A percentile compares a stretch with the other conserved stretches of the same genome.
Conservation (phyloP, 2,329 filamentous ascomycete species). For the Pseudopyrenochaeta lycopersici region DNA sequence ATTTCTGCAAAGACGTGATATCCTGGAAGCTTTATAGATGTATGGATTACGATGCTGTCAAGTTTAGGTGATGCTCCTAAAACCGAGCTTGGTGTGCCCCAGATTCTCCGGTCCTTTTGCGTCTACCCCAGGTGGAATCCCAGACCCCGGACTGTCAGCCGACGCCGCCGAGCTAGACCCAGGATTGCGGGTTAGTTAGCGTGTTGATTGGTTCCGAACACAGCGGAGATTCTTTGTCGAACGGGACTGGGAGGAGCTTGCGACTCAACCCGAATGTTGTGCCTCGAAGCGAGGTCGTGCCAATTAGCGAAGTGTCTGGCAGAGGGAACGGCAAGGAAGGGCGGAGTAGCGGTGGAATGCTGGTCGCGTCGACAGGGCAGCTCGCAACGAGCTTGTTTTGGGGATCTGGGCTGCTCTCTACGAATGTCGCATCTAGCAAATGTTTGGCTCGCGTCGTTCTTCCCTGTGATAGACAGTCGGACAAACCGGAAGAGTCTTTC, state of each 20-base stretch:
- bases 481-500: constrained; percentile 5
- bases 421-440: constrained; percentile 4
- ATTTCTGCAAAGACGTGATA: constrained; percentile 1
- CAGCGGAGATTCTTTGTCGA: neutral
- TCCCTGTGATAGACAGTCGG: constrained; percentile 4
- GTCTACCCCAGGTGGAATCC: constrained; percentile 22
- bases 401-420: neutral
- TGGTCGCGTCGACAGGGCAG: constrained; percentile 18
- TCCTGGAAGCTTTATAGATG: constrained; percentile 35
- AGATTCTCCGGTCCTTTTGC: constrained; percentile 30
- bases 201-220: constrained; percentile 20
- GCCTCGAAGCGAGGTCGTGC: constrained; percentile 31
- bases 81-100: constrained; percentile 30
- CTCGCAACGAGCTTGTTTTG: constrained; percentile 21
- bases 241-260: constrained; percentile 3
- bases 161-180: constrained; percentile 10
- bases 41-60: constrained; percentile 14
- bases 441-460: constrained; percentile 2
- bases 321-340: neutral
- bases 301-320: constrained; percentile 19
- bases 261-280: constrained; percentile 6
- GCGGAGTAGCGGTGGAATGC: neutral
- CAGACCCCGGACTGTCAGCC: constrained; percentile 16
- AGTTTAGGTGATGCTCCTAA: constrained; percentile 15
- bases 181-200: constrained; percentile 12